phyloP scores from a whole-genome alignment of 345 rosid species.

The Cochlearia excelsa region DNA sequence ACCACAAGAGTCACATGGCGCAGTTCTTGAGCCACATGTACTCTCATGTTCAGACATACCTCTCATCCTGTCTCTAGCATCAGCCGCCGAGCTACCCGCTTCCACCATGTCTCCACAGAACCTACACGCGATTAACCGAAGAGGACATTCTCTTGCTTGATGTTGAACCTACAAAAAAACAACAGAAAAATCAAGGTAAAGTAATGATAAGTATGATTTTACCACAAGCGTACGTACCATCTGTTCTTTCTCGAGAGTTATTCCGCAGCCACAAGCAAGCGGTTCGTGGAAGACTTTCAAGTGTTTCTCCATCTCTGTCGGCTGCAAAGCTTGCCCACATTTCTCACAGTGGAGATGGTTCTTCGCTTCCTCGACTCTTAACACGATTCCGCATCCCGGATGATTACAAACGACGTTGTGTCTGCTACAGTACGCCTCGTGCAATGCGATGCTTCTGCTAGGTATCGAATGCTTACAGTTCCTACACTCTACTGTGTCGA shows the following conservation, averaged over 20 bases:
- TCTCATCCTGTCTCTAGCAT: slow-evolving; percentile 66
- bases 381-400: slow-evolving; percentile 70
- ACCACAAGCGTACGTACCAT: slow-evolving; percentile 51
- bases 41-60: slow-evolving; percentile 97
- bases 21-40: slow-evolving; percentile 85
- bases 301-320: slow-evolving; percentile 84
- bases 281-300: slow-evolving; percentile 91
- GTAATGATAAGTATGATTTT: background rate
- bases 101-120: slow-evolving; percentile 96
- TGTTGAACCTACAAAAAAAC: slow-evolving; percentile 60
- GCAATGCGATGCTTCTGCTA: slow-evolving; percentile 70
- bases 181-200: slow-evolving; percentile 6
- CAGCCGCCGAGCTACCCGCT: slow-evolving; percentile 72
- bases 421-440: slow-evolving; percentile 83
- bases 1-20: slow-evolving; percentile 91
- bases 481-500: slow-evolving; percentile 73
- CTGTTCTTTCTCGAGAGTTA: slow-evolving; percentile 71
- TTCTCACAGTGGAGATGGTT: slow-evolving; percentile 77
- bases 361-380: slow-evolving; percentile 69
- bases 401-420: slow-evolving; percentile 72
- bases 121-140: slow-evolving; percentile 68
- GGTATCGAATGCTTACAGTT: slow-evolving; percentile 88
- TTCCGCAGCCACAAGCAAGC: slow-evolving; percentile 72
- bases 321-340: slow-evolving; percentile 81
- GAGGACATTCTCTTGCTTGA: slow-evolving; percentile 66